Evolutionary conservation across 2,329 filamentous ascomycete species (phyloP).

Genomic region (Westerdykella sp.): DNA sequence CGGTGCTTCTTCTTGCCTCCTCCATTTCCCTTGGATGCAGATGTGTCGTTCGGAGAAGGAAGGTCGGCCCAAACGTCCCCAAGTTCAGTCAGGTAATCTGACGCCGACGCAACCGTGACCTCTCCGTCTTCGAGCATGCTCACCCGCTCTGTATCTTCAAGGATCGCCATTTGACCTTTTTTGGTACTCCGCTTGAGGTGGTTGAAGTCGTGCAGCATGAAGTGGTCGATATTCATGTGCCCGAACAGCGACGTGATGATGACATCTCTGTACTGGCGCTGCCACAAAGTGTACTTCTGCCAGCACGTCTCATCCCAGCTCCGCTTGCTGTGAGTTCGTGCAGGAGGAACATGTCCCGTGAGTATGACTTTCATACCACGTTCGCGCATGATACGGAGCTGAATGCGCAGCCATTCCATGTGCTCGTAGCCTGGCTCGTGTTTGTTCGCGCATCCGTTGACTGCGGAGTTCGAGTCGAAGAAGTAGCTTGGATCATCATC

Average conservation of each 20-base stretch:
- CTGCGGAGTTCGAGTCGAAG: conserved; percentile 85
- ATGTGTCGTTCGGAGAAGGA: conserved; percentile 41
- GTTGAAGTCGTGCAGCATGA: conserved; percentile 80
- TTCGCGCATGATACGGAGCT: conserved; percentile 74
- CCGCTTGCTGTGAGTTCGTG: conserved; percentile 74
- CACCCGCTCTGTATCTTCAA: conserved; percentile 43
- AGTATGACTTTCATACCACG: conserved; percentile 91
- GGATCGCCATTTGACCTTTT: conserved; percentile 37
- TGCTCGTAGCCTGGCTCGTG: conserved; percentile 88
- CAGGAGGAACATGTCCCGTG: conserved; percentile 89
- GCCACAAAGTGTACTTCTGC: conserved; percentile 94
- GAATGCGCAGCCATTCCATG: conserved; percentile 90
- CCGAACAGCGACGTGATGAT: conserved; percentile 74
- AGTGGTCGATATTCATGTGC: conserved; percentile 99
- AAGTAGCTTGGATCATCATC: conserved; percentile 57
- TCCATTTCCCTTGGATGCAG: conserved; percentile 3
- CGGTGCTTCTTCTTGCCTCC: conserved; percentile 48
- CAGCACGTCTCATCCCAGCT: conserved; percentile 96
- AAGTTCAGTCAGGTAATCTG: conserved; percentile 73
- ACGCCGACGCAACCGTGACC: conserved; percentile 61
- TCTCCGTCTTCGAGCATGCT: conserved; percentile 38
- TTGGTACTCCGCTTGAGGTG: conserved; percentile 59
- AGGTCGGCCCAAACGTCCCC: conserved; percentile 71
- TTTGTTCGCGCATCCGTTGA: conserved; percentile 76
- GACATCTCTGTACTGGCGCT: conserved; percentile 85